Base-by-base conservation (phyloP, 2,329 filamentous ascomycete genomes). In the Monosporascus sp. region DNA sequence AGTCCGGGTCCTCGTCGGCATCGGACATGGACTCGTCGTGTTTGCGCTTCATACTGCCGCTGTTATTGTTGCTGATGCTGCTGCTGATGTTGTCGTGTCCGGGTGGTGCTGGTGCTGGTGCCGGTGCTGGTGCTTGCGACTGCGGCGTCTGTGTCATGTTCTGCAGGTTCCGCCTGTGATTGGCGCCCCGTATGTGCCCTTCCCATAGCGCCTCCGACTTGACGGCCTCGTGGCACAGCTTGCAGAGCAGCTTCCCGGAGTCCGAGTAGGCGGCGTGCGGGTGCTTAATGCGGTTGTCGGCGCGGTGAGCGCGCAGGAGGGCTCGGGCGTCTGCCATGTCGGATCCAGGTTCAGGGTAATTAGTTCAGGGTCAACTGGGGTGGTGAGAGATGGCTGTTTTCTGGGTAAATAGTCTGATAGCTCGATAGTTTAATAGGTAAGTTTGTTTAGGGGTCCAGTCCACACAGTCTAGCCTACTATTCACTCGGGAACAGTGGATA, bases 281-380 rank as follows among this genome's bases (percentile, higher is more conserved):
- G 62, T 90, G 85, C 49, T 84, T 79, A 62, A 92, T 84, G 58
- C 87, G 83, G 53, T 90, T 84, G 56, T 86, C 81, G 52, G 84
- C 83, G 59, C 89, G 84, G 70, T 93, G 88, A 64, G 85, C 86
- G 61, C 89, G 88, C 53, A 95, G 80, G 48, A 96, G 81, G 37
- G 88, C 82, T 62, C 90, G 86, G 25, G 90, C 86, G 70, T 95
- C 89, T 60, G 89, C 79, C 88, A 94, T 93, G 57, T 53, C 45
- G 49, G 31, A 34, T 34, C 31, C 27, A 11, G 11, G 4, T 34
- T 34, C 27, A 14, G 27, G 17, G 38, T 41, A 18, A 20, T 41
- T 6, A 6, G 18, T 41, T 7, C 18, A 20, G 17, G 3, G 17
- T 8, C 9, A 41, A 11, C 4, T 18, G 5, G 18, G 17, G 6